Conservation (phyloP, 352 stramenopile species). For the Phytopythium litorale region DNA sequence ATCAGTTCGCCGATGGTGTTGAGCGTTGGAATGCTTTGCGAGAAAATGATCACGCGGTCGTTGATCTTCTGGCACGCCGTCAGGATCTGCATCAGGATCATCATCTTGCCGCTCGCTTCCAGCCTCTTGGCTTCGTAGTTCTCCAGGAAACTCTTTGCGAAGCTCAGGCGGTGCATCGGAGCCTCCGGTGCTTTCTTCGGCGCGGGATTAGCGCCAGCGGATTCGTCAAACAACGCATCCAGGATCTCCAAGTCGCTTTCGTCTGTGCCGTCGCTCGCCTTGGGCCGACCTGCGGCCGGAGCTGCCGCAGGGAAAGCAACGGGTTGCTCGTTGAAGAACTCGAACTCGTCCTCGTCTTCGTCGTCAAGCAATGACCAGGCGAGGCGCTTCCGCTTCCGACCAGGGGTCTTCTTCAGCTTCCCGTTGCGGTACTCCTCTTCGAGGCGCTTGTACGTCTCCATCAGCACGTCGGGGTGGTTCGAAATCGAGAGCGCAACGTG, state of each 20-base stretch:
- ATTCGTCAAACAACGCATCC: slow-evolving; percentile 24
- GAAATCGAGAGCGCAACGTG: slow-evolving; percentile 87
- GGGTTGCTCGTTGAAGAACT: slow-evolving; percentile 16
- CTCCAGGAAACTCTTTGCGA: slow-evolving; percentile 58
- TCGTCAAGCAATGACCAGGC: slow-evolving; percentile 31
- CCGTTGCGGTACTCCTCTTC: slow-evolving; percentile 49
- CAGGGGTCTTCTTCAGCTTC: slow-evolving; percentile 26
- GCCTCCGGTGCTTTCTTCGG: background rate
- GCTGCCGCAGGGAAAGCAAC: background rate
- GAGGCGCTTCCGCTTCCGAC: slow-evolving; percentile 7
- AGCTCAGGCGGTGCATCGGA: slow-evolving; percentile 58
- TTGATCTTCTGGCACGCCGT: slow-evolving; percentile 56
- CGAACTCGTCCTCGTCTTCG: slow-evolving; percentile 51
- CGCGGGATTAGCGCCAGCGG: slow-evolving; percentile 2
- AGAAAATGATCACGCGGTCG: slow-evolving; percentile 89
- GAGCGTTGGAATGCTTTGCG: slow-evolving; percentile 85
- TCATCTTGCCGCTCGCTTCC: slow-evolving; percentile 83
- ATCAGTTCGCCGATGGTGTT: slow-evolving; percentile 80
- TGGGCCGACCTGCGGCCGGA: background rate
- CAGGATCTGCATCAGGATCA: slow-evolving; percentile 82
- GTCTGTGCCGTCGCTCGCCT: slow-evolving; percentile 14
- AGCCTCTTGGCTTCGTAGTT: slow-evolving; percentile 51
- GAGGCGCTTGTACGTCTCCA: slow-evolving; percentile 57
- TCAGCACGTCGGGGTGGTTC: slow-evolving; percentile 85
- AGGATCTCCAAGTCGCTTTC: slow-evolving; percentile 46